Evolutionary conservation across 306 rosid species (phyloP).

Genomic region (Malus sieversii): DNA sequence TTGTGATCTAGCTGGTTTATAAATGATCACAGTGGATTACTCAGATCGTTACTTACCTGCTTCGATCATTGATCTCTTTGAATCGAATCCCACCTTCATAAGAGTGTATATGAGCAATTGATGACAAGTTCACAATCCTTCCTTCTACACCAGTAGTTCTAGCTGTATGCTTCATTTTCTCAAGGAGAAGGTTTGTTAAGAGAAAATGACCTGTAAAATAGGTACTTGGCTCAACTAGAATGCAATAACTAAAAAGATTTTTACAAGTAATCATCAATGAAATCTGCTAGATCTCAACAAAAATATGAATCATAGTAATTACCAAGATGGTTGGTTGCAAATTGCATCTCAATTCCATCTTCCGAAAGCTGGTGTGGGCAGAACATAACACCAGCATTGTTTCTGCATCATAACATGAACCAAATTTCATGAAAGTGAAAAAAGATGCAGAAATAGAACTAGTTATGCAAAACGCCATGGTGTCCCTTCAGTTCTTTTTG

Average conservation of each 20-base stretch:
- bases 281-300: too few relatives aligned
- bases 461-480: too few relatives aligned
- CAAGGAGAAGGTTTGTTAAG: constrained; percentile 63
- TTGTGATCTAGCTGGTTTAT: neutral
- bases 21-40: neutral
- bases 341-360: constrained; percentile 83
- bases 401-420: constrained; percentile 41
- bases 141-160: constrained; percentile 72
- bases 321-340: constrained; percentile 89
- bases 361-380: constrained; percentile 68
- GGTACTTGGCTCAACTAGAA: neutral
- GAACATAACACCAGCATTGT: constrained; percentile 97
- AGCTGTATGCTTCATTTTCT: constrained; percentile 74
- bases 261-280: too few relatives aligned
- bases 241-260: too few relatives aligned
- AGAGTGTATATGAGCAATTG: constrained; percentile 71
- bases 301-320: neutral
- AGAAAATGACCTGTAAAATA: constrained; percentile 64
- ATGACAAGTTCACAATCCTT: constrained; percentile 80
- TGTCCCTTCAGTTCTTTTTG: too few relatives aligned
- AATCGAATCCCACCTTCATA: constrained; percentile 55
- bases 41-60: constrained; percentile 30
- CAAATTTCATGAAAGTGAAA: neutral
- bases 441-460: neutral
- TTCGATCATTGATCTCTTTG: constrained; percentile 51